Evolutionary conservation across 2,329 filamentous ascomycete genomes (phyloP).

Genomic region (Aspergillus melleus): DNA sequence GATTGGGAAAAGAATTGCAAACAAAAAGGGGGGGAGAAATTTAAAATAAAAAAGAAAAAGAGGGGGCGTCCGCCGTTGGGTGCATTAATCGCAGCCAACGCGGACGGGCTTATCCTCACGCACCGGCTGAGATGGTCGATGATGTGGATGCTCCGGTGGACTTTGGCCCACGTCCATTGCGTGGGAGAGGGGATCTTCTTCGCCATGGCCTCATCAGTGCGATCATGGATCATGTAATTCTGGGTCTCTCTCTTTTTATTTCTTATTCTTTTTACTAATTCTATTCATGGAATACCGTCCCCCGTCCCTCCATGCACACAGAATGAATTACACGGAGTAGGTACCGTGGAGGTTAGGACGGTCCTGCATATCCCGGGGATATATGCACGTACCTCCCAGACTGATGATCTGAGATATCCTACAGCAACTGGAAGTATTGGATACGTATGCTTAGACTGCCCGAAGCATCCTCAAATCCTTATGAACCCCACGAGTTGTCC

Average conservation of each 20-base stretch:
- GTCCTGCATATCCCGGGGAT: background rate
- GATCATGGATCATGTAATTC: background rate
- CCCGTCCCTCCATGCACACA: background rate
- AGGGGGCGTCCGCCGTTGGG: background rate
- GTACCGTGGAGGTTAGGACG: background rate
- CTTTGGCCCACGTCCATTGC: background rate
- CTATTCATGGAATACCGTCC: background rate
- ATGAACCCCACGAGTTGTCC: background rate
- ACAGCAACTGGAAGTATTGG: no score
- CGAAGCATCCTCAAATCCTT: background rate
- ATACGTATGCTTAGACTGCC: background rate
- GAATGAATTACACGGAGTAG: no score
- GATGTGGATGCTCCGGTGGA: background rate
- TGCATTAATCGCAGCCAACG: no score
- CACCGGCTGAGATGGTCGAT: background rate
- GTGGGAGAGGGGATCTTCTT: background rate
- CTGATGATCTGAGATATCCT: no score
- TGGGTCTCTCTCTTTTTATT: no score
- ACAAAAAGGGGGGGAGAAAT: background rate
- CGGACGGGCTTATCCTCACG: background rate
- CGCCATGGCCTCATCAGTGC: no score
- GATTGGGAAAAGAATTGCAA: constrained; percentile 1
- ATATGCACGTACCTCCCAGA: background rate
- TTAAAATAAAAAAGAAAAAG: background rate
- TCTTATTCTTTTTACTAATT: no score